Evolutionary conservation across 2,329 filamentous ascomycete species (phyloP).

Genomic region (Stemphylium vesicarium): DNA sequence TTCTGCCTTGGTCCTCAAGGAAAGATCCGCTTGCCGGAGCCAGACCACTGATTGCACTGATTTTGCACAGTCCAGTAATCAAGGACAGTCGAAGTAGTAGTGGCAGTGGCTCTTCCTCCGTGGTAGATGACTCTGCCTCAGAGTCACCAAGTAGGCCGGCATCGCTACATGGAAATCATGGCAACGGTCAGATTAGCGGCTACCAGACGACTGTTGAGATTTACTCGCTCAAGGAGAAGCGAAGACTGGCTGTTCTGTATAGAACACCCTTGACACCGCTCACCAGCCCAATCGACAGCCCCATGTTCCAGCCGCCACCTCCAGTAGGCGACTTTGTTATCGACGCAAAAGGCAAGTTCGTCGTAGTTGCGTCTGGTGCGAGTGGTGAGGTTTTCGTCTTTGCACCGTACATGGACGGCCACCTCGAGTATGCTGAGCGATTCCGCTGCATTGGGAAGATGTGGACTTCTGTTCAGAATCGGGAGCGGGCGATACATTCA

Average conservation of each 20-base stretch:
- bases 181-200: slow-evolving; percentile 56
- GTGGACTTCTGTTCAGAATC: slow-evolving; percentile 82
- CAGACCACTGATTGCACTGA: slow-evolving; percentile 78
- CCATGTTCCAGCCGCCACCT: slow-evolving; percentile 70
- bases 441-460: slow-evolving; percentile 83
- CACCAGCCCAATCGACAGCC: slow-evolving; percentile 62
- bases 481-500: slow-evolving; percentile 43
- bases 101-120: slow-evolving; percentile 45
- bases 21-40: slow-evolving; percentile 60
- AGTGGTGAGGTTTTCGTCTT: slow-evolving; percentile 90
- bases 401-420: slow-evolving; percentile 40
- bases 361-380: slow-evolving; percentile 77
- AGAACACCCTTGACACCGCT: slow-evolving; percentile 69
- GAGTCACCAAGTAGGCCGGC: slow-evolving; percentile 47
- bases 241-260: slow-evolving; percentile 74
- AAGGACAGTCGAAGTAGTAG: slow-evolving; percentile 52
- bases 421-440: slow-evolving; percentile 33
- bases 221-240: slow-evolving; percentile 80
- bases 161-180: slow-evolving; percentile 36
- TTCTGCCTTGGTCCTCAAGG: slow-evolving; percentile 71
- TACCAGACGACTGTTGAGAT: slow-evolving; percentile 91
- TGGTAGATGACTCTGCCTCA: slow-evolving; percentile 45
- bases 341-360: slow-evolving; percentile 72
- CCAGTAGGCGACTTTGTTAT: slow-evolving; percentile 77
- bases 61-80: slow-evolving; percentile 77